Evolutionary conservation across 179 eudicot genomes (phyloP).

Genomic region (Beta macrorhiza): DNA sequence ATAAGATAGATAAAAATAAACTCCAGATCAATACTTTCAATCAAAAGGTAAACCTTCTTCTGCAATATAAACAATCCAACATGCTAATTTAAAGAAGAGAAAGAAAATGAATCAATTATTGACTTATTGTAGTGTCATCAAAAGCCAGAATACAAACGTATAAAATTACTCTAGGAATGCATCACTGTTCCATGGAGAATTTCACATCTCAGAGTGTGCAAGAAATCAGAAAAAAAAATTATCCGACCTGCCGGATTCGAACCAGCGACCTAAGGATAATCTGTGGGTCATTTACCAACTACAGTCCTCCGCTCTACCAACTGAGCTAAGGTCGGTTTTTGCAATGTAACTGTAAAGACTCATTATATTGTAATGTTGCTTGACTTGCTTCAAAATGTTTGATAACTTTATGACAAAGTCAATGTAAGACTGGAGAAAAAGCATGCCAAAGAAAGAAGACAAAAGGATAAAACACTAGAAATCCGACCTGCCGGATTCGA

Average conservation of each 20-base stretch:
- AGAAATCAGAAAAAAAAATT: background rate
- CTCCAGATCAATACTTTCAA: too few relatives aligned
- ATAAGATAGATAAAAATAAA: too few relatives aligned
- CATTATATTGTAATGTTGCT: background rate
- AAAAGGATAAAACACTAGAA: too few relatives aligned
- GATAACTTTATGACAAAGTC: background rate
- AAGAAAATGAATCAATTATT: background rate
- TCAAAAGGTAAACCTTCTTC: too few relatives aligned
- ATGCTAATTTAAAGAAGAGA: background rate
- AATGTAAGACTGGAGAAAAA: background rate
- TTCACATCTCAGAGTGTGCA: background rate
- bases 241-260: conserved; percentile 15
- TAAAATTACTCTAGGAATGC: background rate
- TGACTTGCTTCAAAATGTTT: background rate
- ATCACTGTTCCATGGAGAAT: background rate
- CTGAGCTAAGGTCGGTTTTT: background rate
- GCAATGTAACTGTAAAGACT: background rate
- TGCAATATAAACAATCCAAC: too few relatives aligned
- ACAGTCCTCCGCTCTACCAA: background rate
- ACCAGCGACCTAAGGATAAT: conserved; percentile 21
- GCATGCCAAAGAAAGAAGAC: background rate
- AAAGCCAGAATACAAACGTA: background rate
- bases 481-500: conserved; percentile 7
- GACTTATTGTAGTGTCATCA: background rate
- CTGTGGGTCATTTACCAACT: conserved; percentile 25